Evolutionary conservation across 805 yeast genomes (phyloP).

Genomic region (Candida broadrunensis): DNA sequence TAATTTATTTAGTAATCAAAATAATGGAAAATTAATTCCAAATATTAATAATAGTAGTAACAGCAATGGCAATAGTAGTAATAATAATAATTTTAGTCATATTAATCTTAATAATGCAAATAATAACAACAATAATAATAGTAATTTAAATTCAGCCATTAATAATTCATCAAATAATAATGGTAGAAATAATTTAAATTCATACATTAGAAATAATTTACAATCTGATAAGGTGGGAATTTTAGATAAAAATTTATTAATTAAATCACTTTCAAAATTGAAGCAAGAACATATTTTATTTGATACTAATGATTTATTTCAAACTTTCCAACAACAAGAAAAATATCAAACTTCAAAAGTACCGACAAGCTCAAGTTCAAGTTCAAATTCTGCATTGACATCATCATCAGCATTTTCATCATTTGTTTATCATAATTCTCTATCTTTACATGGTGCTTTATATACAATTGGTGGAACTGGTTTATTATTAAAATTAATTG

Average conservation of each 20-base stretch:
- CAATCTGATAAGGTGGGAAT: constrained; percentile 1
- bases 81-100: neutral
- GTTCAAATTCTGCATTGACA: constrained; percentile 3
- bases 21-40: neutral
- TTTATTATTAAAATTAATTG: constrained; percentile 44
- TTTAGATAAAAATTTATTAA: constrained; percentile 13
- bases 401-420: neutral
- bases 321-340: constrained; percentile 4
- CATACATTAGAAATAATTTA: neutral
- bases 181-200: neutral
- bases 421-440: constrained; percentile 16
- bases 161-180: neutral
- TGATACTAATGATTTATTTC: constrained; percentile 13
- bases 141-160: neutral
- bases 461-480: constrained; percentile 53
- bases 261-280: constrained; percentile 12
- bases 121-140: neutral
- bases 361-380: neutral
- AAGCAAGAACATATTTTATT: constrained; percentile 18
- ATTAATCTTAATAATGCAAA: neutral
- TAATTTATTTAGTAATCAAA: neutral
- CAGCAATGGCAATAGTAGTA: neutral
- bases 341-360: neutral
- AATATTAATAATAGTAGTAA: neutral
- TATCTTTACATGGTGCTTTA: constrained; percentile 28